Evolutionary conservation across 176 grass and related monocot species (phyloP), one percentile per base, ranked within the genome.

Genomic region (Bolboschoenus planiculmis): DNA sequence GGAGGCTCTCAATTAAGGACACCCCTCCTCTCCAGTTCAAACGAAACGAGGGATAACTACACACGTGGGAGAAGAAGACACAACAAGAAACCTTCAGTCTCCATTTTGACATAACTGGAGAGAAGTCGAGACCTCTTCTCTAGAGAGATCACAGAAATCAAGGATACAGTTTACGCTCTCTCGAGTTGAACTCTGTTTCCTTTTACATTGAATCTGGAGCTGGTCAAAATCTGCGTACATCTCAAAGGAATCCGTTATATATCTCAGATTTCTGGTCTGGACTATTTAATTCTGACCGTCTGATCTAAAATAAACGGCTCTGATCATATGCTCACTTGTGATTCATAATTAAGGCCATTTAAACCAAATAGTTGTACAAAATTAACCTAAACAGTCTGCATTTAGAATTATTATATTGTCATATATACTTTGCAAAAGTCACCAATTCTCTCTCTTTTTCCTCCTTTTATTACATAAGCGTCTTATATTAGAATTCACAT

Each of bases 141-240:
- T n/a, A n/a, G n/a, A n/a, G n/a, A 16, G 42, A 74, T 74, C 30
- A 62, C 55, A 63, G 10, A 26, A 43, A 62, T 63, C 78, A 81
- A 63, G 54, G 29, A 16, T 24, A 43, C 29, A 81, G 56, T 30
- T 81, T 62, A 84, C 27, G 24, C 62, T 7, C 27, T 44, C 81
- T 76, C 76, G 64, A 82, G 84, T 91, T 89, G 87, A 91, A 84
- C 57, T 59, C 76, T 86, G 90, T 89, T 89, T 88, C n/a, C n/a
- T 83, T 86, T 91, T 68, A 78, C 87, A 61, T 86, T 46, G 75
- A 72, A 56, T 63, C 35, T 26, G n/a, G 81, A 70, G 84, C 29
- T 77, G 50, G 79, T 81, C 79, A 81, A 81, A 80, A 54, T 55
- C 43, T 50, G 5, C 11, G 43, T 50, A 16, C 71, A 75, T 75